Conservation (phyloP, 2,329 filamentous ascomycete species). For the Bipolaris sorokiniana region DNA sequence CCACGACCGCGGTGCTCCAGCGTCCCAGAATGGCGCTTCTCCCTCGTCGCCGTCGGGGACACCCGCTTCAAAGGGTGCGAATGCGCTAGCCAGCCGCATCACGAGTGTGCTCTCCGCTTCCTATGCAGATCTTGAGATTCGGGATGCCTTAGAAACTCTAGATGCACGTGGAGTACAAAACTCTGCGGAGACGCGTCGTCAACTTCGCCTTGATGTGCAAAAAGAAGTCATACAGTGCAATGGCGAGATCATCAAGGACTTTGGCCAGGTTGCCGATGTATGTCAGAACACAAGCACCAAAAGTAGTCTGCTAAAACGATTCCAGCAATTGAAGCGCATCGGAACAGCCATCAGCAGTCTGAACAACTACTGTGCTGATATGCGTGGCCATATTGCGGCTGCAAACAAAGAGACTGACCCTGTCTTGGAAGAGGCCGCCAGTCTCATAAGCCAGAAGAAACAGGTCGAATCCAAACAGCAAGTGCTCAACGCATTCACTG, state of each 20-base stretch:
- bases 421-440: constrained; percentile 76
- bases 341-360: constrained; percentile 77
- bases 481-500: constrained; percentile 76
- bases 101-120: constrained; percentile 87
- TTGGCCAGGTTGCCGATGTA: constrained; percentile 81
- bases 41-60: constrained; percentile 35
- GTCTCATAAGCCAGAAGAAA: constrained; percentile 72
- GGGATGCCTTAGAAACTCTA: constrained; percentile 79
- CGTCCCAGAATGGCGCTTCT: constrained; percentile 37
- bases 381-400: constrained; percentile 77
- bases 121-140: constrained; percentile 90
- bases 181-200: constrained; percentile 76
- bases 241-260: constrained; percentile 85
- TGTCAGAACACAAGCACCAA: background rate
- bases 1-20: constrained; percentile 37
- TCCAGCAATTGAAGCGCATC: constrained; percentile 83
- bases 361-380: constrained; percentile 79
- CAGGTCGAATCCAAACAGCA: constrained; percentile 81
- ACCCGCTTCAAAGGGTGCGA: constrained; percentile 51
- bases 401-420: constrained; percentile 76
- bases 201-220: constrained; percentile 81
- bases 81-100: constrained; percentile 80
- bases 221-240: constrained; percentile 94
- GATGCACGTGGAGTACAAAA: constrained; percentile 76
- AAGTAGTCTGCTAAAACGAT: constrained; percentile 35